Percentiles rank a stretch among this genome's conserved stretches.
Evolutionary conservation across 768 basidiomycete species (phyloP).

Genomic region (Lentinula edodes): DNA sequence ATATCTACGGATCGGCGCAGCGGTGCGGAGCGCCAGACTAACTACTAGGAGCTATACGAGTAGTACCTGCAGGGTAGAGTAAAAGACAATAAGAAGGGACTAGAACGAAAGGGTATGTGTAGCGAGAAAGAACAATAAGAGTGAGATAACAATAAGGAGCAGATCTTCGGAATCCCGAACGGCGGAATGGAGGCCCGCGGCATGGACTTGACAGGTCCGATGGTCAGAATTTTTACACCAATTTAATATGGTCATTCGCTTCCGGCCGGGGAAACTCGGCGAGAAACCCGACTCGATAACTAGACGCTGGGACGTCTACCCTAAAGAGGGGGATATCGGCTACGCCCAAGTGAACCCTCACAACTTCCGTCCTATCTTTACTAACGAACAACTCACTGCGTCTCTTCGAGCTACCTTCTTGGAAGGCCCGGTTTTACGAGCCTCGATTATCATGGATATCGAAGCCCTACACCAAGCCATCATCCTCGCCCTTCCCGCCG

Average conservation of each 20-base stretch:
- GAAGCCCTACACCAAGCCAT: conserved; percentile 15
- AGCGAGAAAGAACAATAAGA: too few species aligned
- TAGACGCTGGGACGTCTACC: conserved; percentile 19
- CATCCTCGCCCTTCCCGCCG: background rate
- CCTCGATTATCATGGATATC: conserved; percentile 12
- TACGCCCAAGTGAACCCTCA: conserved; percentile 17
- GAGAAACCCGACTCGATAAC: conserved; percentile 19
- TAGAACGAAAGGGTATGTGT: too few species aligned
- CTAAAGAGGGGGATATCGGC: conserved; percentile 21
- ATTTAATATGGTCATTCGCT: background rate
- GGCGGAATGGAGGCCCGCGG: too few species aligned
- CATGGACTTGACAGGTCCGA: too few species aligned
- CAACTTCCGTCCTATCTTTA: conserved; percentile 17
- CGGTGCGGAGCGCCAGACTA: too few species aligned
- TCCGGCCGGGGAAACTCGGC: conserved; percentile 10
- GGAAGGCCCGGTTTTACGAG: conserved; percentile 12
- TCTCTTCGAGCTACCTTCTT: conserved; percentile 15
- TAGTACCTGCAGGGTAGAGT: too few species aligned
- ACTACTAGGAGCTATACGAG: too few species aligned
- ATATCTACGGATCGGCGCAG: too few species aligned
- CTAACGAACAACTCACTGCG: conserved; percentile 13
- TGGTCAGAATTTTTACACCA: background rate
- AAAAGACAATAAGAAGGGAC: too few species aligned
- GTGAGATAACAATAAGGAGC: too few species aligned
- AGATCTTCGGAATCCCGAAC: too few species aligned